Percentiles rank a stretch among this genome's conserved stretches.
Evolutionary conservation across 805 yeast genomes (phyloP).

Genomic region (Yarrowia yakushimensis): DNA sequence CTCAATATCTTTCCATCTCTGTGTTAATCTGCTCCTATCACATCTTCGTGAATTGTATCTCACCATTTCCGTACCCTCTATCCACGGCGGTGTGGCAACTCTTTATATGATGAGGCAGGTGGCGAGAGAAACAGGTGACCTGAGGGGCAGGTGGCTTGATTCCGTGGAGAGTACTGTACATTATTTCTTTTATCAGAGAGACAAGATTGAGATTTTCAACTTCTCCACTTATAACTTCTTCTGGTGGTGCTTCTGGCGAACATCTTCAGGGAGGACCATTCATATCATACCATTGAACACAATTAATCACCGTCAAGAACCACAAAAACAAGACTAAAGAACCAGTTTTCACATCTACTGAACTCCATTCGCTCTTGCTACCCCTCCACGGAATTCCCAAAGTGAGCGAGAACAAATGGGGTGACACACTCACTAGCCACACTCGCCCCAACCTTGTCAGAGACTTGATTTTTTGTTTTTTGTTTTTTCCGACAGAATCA

Average conservation of each 20-base stretch:
- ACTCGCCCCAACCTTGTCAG: not conserved
- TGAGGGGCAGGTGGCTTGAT: too few relatives aligned
- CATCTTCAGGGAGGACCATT: not conserved
- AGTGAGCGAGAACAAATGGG: not conserved
- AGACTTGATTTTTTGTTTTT: not conserved
- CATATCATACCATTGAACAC: not conserved
- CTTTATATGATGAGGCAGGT: not conserved
- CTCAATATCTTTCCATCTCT: too few relatives aligned
- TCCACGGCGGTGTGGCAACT: constrained; percentile 4
- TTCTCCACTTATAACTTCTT: not conserved
- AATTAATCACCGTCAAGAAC: not conserved
- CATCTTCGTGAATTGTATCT: not conserved
- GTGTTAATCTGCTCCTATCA: not conserved
- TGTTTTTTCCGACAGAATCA: not conserved
- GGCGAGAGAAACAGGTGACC: too few relatives aligned
- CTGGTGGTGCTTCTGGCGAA: not conserved
- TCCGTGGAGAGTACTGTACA: too few relatives aligned
- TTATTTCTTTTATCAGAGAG: not conserved
- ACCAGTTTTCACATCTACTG: not conserved
- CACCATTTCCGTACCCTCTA: not conserved
- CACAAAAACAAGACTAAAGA: not conserved
- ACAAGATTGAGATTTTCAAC: too few relatives aligned
- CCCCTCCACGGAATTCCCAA: not conserved
- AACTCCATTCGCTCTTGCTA: too few relatives aligned
- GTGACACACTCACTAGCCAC: constrained; percentile 6